A percentile compares a stretch with the other conserved stretches of the same genome.
Evolutionary conservation across 1,284 basidiomycete species (phyloP).

Genomic region (Fomes fomentarius): DNA sequence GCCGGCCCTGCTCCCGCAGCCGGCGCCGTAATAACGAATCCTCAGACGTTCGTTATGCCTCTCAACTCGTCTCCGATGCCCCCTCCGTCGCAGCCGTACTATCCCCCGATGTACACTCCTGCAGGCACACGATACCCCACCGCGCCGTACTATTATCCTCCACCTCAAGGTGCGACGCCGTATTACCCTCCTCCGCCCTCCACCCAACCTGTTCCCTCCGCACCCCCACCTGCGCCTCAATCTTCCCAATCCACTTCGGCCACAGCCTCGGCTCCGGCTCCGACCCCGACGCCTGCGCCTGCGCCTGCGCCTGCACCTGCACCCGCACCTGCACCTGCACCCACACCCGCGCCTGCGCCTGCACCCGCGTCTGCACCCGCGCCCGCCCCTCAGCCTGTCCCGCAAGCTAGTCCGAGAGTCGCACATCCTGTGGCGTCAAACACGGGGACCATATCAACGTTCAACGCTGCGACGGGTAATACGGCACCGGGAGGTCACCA

Average conservation of each 20-base stretch:
- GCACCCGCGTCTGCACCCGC: too few species aligned
- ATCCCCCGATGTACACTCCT: constrained; percentile 43
- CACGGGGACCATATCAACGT: constrained; percentile 39
- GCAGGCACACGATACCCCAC: constrained; percentile 53
- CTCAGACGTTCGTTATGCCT: constrained; percentile 71
- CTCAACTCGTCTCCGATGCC: constrained; percentile 44
- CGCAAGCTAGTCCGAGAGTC: constrained; percentile 1
- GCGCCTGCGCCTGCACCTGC: constrained; percentile 15
- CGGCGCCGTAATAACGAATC: constrained; percentile 60
- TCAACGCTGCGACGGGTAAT: constrained; percentile 39
- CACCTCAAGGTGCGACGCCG: constrained; percentile 33
- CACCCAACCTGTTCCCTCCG: constrained; percentile 19
- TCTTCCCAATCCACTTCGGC: constrained; percentile 20
- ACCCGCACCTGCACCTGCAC: constrained; percentile 7
- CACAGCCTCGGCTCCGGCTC: constrained; percentile 24
- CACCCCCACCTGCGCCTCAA: constrained; percentile 27
- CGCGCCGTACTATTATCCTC: constrained; percentile 58
- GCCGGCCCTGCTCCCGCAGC: constrained; percentile 28
- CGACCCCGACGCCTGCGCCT: constrained; percentile 25
- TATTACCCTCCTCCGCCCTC: constrained; percentile 40
- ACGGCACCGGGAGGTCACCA: constrained; percentile 53
- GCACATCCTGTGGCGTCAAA: constrained; percentile 28
- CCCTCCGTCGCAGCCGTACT: constrained; percentile 43
- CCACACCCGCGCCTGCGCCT: neutral
- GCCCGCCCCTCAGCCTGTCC: neutral